Evolutionary conservation across 352 stramenopile species (phyloP).

Genomic region (Pythium pyrilobum): DNA sequence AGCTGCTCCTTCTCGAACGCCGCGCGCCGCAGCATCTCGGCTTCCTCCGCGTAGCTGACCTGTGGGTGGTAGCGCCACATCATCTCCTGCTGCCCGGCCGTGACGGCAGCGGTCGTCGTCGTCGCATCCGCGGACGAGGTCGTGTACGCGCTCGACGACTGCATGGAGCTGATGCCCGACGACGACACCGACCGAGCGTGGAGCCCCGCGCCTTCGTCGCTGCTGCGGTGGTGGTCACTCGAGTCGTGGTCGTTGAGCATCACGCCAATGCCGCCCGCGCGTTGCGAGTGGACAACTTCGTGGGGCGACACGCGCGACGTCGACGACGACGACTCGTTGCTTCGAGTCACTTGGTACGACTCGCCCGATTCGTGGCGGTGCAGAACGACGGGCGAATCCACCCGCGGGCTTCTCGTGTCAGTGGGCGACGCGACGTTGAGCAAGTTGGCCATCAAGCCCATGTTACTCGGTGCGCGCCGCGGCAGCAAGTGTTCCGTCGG

Average conservation of each 20-base stretch:
- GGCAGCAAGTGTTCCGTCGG: constrained; percentile 59
- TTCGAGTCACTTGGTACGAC: background rate
- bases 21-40: constrained; percentile 56
- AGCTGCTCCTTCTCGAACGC: constrained; percentile 58
- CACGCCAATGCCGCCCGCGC: constrained; percentile 3
- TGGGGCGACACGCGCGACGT: background rate
- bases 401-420: constrained; percentile 30
- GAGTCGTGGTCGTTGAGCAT: constrained; percentile 18
- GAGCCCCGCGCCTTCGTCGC: constrained; percentile 7
- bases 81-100: constrained; percentile 39
- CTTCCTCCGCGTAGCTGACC: constrained; percentile 67
- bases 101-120: constrained; percentile 10
- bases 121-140: constrained; percentile 4
- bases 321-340: background rate
- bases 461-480: constrained; percentile 36
- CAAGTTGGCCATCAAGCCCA: constrained; percentile 77
- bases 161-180: constrained; percentile 4
- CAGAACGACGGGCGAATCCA: constrained; percentile 30
- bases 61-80: constrained; percentile 72
- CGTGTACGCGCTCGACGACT: constrained; percentile 1
- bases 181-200: background rate
- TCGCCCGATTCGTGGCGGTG: background rate
- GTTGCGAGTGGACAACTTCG: constrained; percentile 2
- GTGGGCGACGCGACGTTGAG: constrained; percentile 59
- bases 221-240: constrained; percentile 30